Evolutionary conservation across 441 rosid species (phyloP), one percentile per base, ranked within the genome.

Genomic region (Aleurites moluccanus): DNA sequence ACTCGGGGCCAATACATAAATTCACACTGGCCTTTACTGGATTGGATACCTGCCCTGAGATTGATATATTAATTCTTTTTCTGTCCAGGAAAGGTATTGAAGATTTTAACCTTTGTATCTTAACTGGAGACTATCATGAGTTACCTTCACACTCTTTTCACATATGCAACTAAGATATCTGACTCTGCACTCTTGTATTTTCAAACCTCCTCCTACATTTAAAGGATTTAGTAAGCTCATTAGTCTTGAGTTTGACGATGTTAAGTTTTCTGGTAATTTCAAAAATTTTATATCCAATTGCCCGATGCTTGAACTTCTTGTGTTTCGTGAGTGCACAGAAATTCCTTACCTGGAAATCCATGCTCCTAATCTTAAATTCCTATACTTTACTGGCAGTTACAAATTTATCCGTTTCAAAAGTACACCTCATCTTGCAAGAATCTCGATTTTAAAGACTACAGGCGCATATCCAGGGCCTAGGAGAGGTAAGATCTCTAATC

Each of bases 311-410:
- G 64, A 64, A 66, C 16, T 6, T 1, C 55, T 64, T 11, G 83
- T 87, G 0, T 92, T 93, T 64, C 89, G 93, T 69, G 94, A 91
- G 8, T 73, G 69, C 60, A 6, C 3, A 21, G n/a, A n/a, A 2
- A 21, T 50, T 49, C 13, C 28, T 4, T 33, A 23, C 61, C 60
- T 73, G 21, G 69, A 73, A 1, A 73, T 73, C 8, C 8, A 16
- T 47, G 59, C 69, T 63, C 67, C 69, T 14, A 73, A 62, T 28
- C 75, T 73, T 59, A 80, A 82, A 82, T 85, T 73, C 87, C 89
- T 73, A 11, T 28, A 6, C 16, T n/a, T n/a, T n/a, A n/a, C n/a
- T 11, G 50, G 44, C 23, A 6, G 0, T 49, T 30, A 0, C 21
- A 10, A 6, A 2, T 33, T 30, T 23, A 0, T 73, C 14, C 4